These are phyloP conservation scores for Hyaloperonospora arabidopsidis DNA, from an alignment of 352 stramenopile genomes.

Conservation along the genomic window DNA sequence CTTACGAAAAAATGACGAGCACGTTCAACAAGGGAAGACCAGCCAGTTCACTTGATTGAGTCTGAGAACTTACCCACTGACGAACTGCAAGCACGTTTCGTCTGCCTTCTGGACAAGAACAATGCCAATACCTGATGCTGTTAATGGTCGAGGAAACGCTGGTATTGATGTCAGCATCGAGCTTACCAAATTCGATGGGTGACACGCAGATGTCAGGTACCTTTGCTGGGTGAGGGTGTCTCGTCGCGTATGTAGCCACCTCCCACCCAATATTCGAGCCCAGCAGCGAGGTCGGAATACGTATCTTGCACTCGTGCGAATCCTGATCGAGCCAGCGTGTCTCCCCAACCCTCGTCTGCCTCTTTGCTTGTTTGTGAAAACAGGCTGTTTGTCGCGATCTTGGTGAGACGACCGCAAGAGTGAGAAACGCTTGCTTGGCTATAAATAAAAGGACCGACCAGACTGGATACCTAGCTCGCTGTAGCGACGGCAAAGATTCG, in stretches of 20 bases:
- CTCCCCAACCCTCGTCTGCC: constrained; percentile 7
- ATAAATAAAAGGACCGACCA: constrained; percentile 18
- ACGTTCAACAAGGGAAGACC: too few species aligned
- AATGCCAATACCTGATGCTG: too few species aligned
- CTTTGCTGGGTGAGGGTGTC: constrained; percentile 6
- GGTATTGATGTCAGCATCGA: not conserved
- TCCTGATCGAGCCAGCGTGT: constrained; percentile 12
- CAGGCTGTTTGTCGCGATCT: constrained; percentile 6
- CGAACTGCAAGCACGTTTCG: too few species aligned
- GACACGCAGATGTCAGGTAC: constrained; percentile 2
- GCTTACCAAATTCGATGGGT: constrained; percentile 16
- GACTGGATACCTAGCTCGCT: constrained; percentile 12
- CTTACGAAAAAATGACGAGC: too few species aligned
- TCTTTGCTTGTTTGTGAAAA: constrained; percentile 1
- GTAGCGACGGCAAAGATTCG: not conserved
- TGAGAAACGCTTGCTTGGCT: constrained; percentile 4
- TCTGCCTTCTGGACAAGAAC: too few species aligned
- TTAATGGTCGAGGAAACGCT: too few species aligned
- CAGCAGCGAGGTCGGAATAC: constrained; percentile 17
- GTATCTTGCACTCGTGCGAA: constrained; percentile 9
- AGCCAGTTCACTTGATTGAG: too few species aligned
- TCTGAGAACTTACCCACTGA: too few species aligned
- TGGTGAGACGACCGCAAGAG: constrained; percentile 20
- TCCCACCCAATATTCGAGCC: constrained; percentile 17
- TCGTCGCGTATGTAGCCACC: constrained; percentile 26